These are phyloP conservation scores for Phaeoacremonium minimum DNA, from an alignment of 2,329 filamentous ascomycete species.

Conservation along the genomic window DNA sequence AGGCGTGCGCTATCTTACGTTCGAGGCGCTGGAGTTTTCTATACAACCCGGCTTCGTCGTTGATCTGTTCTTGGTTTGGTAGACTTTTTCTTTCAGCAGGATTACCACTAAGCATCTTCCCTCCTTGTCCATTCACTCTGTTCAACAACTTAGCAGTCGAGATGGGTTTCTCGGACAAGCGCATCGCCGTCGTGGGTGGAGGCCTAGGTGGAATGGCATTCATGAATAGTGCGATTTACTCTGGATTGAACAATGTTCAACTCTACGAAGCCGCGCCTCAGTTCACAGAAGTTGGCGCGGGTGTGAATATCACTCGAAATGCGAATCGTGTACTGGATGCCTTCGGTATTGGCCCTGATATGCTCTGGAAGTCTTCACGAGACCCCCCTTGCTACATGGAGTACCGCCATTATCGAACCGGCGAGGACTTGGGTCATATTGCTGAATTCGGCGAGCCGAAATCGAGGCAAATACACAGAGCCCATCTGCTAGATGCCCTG, in stretches of 20 bases:
- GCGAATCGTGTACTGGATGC: constrained; percentile 8
- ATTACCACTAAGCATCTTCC: too few species aligned
- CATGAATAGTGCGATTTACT: constrained; percentile 27
- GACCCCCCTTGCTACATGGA: constrained; percentile 24
- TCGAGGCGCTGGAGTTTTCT: too few species aligned
- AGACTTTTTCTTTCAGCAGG: too few species aligned
- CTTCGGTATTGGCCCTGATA: constrained; percentile 4
- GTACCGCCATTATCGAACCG: constrained; percentile 19
- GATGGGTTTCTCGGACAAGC: not conserved
- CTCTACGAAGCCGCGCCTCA: constrained; percentile 6
- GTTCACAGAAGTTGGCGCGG: constrained; percentile 10
- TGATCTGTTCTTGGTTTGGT: too few species aligned
- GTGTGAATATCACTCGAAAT: constrained; percentile 7
- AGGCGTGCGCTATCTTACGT: too few species aligned
- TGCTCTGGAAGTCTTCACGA: constrained; percentile 21
- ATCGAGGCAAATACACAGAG: constrained; percentile 9
- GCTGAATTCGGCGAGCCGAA: constrained; percentile 9
- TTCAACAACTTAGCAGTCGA: too few species aligned
- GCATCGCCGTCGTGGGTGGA: constrained; percentile 4
- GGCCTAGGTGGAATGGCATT: constrained; percentile 19
- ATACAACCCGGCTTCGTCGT: too few species aligned
- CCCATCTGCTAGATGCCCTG: constrained; percentile 11
- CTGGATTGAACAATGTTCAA: constrained; percentile 13
- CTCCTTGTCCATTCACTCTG: too few species aligned
- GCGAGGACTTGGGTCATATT: constrained; percentile 21